Evolutionary conservation across 768 basidiomycete species (phyloP).

Genomic region (Neoboletus subvelutipes): DNA sequence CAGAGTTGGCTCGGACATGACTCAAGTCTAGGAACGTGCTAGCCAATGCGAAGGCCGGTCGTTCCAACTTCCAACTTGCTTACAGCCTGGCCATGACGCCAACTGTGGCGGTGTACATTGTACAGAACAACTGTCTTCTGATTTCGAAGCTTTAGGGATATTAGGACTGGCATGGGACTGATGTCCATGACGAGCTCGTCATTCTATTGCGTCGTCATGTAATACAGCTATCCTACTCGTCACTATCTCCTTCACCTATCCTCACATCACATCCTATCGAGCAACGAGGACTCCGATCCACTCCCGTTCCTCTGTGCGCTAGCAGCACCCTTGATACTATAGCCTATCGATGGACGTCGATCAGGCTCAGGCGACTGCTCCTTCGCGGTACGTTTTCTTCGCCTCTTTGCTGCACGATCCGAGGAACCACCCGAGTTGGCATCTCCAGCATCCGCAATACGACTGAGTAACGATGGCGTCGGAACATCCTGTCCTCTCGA

Average conservation of each 20-base stretch:
- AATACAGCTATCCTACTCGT: slow-evolving; percentile 23
- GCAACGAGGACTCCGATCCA: slow-evolving; percentile 27
- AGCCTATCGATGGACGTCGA: slow-evolving; percentile 41
- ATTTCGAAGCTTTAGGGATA: too few relatives aligned
- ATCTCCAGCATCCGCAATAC: slow-evolving; percentile 33
- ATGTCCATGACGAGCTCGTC: neutral
- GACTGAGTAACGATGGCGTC: slow-evolving; percentile 45
- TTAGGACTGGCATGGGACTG: too few relatives aligned
- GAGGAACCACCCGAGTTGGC: slow-evolving; percentile 12
- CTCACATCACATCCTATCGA: slow-evolving; percentile 36
- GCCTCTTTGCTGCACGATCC: slow-evolving; percentile 21
- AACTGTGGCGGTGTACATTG: slow-evolving; percentile 7
- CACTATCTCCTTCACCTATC: slow-evolving; percentile 29
- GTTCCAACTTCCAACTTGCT: neutral
- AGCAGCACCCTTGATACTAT: slow-evolving; percentile 57
- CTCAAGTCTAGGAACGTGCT: neutral
- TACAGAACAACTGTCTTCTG: too few relatives aligned
- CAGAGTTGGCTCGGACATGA: neutral
- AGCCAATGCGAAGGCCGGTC: neutral
- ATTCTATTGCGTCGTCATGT: slow-evolving; percentile 13
- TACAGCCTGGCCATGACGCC: neutral
- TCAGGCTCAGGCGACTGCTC: slow-evolving; percentile 30
- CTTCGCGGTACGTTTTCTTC: slow-evolving; percentile 20
- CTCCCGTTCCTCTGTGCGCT: slow-evolving; percentile 26
- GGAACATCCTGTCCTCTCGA: slow-evolving; percentile 27